Evolutionary conservation across 2,329 filamentous ascomycete genomes (phyloP).

Genomic region (Lachnellula hyalina): DNA sequence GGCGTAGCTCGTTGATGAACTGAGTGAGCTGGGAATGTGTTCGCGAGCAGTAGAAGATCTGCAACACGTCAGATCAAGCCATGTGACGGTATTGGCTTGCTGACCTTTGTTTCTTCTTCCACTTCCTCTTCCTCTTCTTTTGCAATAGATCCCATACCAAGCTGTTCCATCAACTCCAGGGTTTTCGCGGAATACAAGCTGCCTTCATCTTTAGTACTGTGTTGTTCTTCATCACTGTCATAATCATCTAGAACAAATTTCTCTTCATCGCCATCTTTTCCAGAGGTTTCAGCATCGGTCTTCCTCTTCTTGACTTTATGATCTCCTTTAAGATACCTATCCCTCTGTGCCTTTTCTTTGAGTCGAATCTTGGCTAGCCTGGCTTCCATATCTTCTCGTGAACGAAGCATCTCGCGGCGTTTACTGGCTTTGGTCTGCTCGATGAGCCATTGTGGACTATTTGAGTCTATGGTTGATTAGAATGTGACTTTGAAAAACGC

Average conservation of each 20-base stretch:
- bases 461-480: conserved; percentile 35
- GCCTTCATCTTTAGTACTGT: conserved; percentile 27
- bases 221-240: conserved; percentile 53
- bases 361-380: conserved; percentile 51
- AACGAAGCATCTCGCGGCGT: conserved; percentile 48
- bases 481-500: neutral
- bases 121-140: conserved; percentile 43
- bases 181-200: conserved; percentile 55
- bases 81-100: neutral
- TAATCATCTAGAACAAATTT: conserved; percentile 64
- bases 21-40: conserved; percentile 70
- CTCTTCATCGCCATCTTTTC: conserved; percentile 41
- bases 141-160: conserved; percentile 34
- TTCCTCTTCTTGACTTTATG: conserved; percentile 43
- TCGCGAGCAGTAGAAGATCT: conserved; percentile 66
- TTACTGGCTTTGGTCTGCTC: conserved; percentile 55
- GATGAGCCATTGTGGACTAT: conserved; percentile 65
- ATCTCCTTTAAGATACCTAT: conserved; percentile 40
- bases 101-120: conserved; percentile 51
- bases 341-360: conserved; percentile 49
- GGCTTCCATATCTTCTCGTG: conserved; percentile 53
- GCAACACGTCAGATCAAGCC: conserved; percentile 7
- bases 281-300: conserved; percentile 19
- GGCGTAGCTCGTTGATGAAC: conserved; percentile 61
- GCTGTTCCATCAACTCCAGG: conserved; percentile 55